A percentile compares a stretch with the other conserved stretches of the same genome.
phyloP scores from a whole-genome alignment of 1,139 yeast species.

The Pneumocystis oryctolagi region DNA sequence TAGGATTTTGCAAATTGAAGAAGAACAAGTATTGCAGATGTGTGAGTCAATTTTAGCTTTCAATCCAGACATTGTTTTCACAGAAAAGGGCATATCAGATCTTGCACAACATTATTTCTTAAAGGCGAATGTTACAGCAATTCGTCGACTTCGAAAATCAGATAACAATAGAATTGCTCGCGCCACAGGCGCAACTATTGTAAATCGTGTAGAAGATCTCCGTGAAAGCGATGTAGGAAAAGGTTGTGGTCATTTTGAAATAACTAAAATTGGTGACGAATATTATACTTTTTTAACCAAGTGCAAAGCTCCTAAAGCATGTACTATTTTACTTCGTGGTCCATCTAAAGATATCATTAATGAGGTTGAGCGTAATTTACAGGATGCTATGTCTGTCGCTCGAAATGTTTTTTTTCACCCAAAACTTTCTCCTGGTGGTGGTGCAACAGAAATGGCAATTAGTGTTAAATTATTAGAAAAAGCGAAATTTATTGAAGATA shows the following conservation, averaged over 20 bases:
- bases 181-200: conserved; percentile 95
- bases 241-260: conserved; percentile 77
- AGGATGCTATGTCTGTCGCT: conserved; percentile 97
- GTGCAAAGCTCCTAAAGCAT: conserved; percentile 78
- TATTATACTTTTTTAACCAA: conserved; percentile 76
- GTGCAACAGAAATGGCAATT: conserved; percentile 99
- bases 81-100: conserved; percentile 98
- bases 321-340: conserved; percentile 84
- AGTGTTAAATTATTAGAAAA: conserved; percentile 75
- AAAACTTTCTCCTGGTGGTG: conserved; percentile 93
- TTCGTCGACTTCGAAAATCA: conserved; percentile 88
- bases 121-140: conserved; percentile 83
- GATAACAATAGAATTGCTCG: conserved; percentile 95
- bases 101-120: conserved; percentile 91
- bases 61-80: conserved; percentile 86
- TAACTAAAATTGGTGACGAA: conserved; percentile 93
- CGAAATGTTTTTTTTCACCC: conserved; percentile 94
- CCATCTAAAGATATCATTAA: conserved; percentile 93
- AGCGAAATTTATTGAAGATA: conserved; percentile 86
- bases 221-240: conserved; percentile 82
- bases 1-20: conserved; percentile 88
- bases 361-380: conserved; percentile 92
- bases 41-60: conserved; percentile 75
- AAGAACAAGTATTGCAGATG: conserved; percentile 80
- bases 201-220: conserved; percentile 86